These are phyloP conservation scores for Penicillium verhagenii DNA, from an alignment of 495 filamentous ascomycete species.

Conservation along the genomic window DNA sequence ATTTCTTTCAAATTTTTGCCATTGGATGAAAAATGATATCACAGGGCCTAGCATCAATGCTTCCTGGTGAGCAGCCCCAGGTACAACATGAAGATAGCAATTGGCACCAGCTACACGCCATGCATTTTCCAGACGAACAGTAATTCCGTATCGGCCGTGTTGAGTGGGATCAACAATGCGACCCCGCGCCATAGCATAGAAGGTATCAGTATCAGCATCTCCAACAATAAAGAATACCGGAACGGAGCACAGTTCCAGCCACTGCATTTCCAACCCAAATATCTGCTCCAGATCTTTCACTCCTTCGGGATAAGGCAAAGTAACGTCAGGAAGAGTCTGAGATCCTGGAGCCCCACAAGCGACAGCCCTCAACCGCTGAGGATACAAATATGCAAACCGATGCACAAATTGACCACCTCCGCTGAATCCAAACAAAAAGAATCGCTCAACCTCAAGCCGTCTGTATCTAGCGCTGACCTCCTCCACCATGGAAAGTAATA, in stretches of 20 bases:
- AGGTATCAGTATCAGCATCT: not conserved
- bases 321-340: not conserved
- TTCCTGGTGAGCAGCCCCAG: not conserved
- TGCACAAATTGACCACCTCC: slow-evolving; percentile 4
- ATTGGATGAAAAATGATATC: slow-evolving; percentile 3
- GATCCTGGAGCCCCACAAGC: not conserved
- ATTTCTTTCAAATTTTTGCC: too few relatives aligned
- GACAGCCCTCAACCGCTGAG: not conserved
- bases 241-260: not conserved
- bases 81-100: not conserved
- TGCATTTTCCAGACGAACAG: not conserved
- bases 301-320: not conserved
- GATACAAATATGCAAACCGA: slow-evolving; percentile 2
- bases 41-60: not conserved
- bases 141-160: not conserved
- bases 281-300: slow-evolving; percentile 1
- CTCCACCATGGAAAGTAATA: slow-evolving; percentile 2
- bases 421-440: slow-evolving; percentile 1
- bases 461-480: not conserved
- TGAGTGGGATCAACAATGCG: not conserved
- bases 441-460: not conserved
- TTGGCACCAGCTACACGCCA: not conserved
- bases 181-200: not conserved
- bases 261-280: slow-evolving; percentile 2
- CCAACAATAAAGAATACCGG: slow-evolving; percentile 3